These are phyloP conservation scores for Pleurotus ostreatus DNA, from an alignment of 768 basidiomycete species.

Conservation along the genomic window DNA sequence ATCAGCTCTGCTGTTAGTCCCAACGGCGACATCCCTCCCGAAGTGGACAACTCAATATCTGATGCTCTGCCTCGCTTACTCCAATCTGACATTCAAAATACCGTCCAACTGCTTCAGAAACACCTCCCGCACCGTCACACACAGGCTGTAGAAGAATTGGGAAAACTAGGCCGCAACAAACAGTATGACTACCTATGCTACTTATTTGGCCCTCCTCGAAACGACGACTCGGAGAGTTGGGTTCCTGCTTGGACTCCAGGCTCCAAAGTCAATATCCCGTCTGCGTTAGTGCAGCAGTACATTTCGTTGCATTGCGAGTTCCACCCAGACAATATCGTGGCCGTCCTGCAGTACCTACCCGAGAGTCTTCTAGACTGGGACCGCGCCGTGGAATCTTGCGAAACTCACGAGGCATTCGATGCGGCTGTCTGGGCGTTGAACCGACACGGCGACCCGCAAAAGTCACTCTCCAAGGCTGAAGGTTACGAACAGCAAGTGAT, in stretches of 20 bases:
- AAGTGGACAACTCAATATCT: constrained; percentile 50
- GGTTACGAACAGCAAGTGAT: constrained; percentile 51
- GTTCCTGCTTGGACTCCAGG: constrained; percentile 16
- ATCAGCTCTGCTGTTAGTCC: constrained; percentile 41
- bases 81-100: constrained; percentile 51
- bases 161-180: constrained; percentile 38
- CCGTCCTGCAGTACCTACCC: constrained; percentile 55
- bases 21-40: constrained; percentile 49
- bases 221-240: constrained; percentile 29
- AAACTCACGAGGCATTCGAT: constrained; percentile 60
- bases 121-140: constrained; percentile 65
- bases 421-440: constrained; percentile 82
- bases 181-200: constrained; percentile 76
- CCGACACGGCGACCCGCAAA: constrained; percentile 53
- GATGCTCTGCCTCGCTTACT: constrained; percentile 65
- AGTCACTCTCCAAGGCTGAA: constrained; percentile 67
- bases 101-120: constrained; percentile 70
- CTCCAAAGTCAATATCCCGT: constrained; percentile 45
- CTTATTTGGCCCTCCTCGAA: constrained; percentile 57
- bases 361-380: constrained; percentile 50
- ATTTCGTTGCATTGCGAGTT: constrained; percentile 70
- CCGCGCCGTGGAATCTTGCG: constrained; percentile 58
- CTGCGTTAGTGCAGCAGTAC: constrained; percentile 54
- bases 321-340: constrained; percentile 60
- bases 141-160: constrained; percentile 51